Evolutionary conservation across 139 green algal species (phyloP), one percentile per base, ranked within the genome.

Genomic region (Dunaliella sp.): DNA sequence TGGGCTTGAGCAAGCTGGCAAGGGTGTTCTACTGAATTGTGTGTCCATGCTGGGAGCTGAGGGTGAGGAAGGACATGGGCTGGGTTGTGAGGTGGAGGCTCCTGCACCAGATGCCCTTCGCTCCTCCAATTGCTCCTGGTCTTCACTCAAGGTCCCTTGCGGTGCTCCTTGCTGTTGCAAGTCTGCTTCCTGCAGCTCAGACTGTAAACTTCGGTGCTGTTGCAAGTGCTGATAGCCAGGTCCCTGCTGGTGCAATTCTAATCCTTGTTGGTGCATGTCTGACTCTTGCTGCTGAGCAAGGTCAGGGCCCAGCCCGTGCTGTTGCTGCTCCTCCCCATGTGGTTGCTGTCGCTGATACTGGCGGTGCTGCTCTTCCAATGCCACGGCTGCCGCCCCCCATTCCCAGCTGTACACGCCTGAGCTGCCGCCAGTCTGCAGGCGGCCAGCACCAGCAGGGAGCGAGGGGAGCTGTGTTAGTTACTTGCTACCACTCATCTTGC

Each of bases 91-190:
- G 7, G 48, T 16, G 16, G 48, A 65, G 16, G 48, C 48, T 26
- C 48, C 16, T 16, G 7, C 7, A 65, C 48, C 16, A 16, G 48
- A 65, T 16, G 16, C 7, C 48, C 48, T 65, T 16, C 48, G 48
- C 48, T 65, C 48, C n/a, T 81, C n/a, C 30, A 81, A 31, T 31
- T 81, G 76, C 76, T 81, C n/a, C 76, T 81, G 31, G n/a, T 81
- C n/a, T n/a, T n/a, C n/a, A n/a, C n/a, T n/a, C n/a, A n/a, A n/a
- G n/a, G n/a, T n/a, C n/a, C n/a, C n/a, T 81, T 81, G 76, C 76
- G 76, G n/a, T n/a, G n/a, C n/a, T n/a, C n/a, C n/a, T n/a, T n/a
- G n/a, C n/a, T n/a, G n/a, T n/a, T n/a, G n/a, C n/a, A n/a, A n/a
- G n/a, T n/a, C n/a, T n/a, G n/a, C n/a, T 2, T 78, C 26, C 73